Evolutionary conservation across 441 rosid species (phyloP), one percentile per base, ranked within the genome.

Genomic region (Gossypium davidsonii): DNA sequence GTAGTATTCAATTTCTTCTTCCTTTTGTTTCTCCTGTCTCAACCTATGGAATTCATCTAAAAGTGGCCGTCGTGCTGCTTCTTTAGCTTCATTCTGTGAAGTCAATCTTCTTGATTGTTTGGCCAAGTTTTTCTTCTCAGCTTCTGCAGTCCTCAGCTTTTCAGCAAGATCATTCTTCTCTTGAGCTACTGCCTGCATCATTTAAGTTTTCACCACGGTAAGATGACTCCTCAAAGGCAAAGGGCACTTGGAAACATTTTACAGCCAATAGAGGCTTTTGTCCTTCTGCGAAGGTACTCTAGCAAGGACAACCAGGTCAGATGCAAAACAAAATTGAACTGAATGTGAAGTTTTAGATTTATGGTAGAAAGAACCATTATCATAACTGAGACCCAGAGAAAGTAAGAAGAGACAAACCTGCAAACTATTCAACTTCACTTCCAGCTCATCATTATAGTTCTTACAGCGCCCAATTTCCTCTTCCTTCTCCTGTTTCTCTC

Each of bases 401-500:
- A 5, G 63, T 28, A 80, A 28, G 69, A 73, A 66, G 66, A 64
- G n/a, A 71, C 28, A 70, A 81, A 96, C 99, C 98, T 90, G 93
- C 87, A 90, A 90, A 34, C 88, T 87, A 82, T 93, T 94, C 80
- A 93, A 81, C 73, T 86, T 85, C 62, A 96, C 79, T 79, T 91
- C 93, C 99, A 93, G 90, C 78, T 89, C 92, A 80, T 93, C 90
- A 68, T 91, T 91, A 83, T 88, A 89, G 71, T 90, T 89, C 82
- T 96, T 97, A 82, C 93, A 90, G 18, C 97, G 87, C 64, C 92
- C 88, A 83, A 91, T 80, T 79, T 88, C 98, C 79, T 89, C 98
- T 78, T 93, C 97, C 76, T 91, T 96, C 82, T 96, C 92, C 74
- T 86, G 88, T 82, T 90, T 93, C 81, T 96, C 98, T 77, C 87